Conservation (phyloP, 2,329 filamentous ascomycete genomes). For the Colletotrichum zoysiae region DNA sequence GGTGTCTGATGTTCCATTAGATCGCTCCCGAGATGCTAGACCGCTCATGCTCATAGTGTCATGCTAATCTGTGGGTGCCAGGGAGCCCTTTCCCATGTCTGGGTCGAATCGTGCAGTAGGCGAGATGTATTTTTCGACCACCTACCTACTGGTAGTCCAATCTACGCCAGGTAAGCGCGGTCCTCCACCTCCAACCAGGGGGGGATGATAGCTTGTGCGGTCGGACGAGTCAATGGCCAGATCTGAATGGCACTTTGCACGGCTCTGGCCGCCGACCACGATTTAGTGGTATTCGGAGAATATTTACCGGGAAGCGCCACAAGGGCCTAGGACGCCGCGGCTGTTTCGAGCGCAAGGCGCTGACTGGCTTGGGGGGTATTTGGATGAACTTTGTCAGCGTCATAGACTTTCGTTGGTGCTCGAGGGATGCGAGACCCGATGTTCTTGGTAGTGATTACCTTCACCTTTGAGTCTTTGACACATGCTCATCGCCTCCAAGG, state of each 20-base stretch:
- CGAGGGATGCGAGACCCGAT: background rate
- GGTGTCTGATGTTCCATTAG: conserved; percentile 29
- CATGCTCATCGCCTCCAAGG: background rate
- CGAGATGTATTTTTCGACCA: background rate
- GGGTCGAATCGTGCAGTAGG: conserved; percentile 10
- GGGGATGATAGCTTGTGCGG: background rate
- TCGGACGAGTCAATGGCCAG: background rate
- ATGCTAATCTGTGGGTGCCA: conserved; percentile 12
- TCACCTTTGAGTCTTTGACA: background rate
- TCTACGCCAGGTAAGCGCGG: background rate
- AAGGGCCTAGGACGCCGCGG: background rate
- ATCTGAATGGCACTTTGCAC: conserved; percentile 20
- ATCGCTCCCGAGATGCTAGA: conserved; percentile 32
- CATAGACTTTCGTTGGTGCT: background rate
- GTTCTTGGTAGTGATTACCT: background rate
- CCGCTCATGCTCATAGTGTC: conserved; percentile 13
- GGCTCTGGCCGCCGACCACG: conserved; percentile 9
- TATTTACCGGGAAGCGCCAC: conserved; percentile 27
- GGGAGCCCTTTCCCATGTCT: conserved; percentile 16
- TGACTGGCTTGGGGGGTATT: background rate
- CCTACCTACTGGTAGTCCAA: too few relatives aligned
- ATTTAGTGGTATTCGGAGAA: conserved; percentile 28
- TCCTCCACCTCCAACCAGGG: too few relatives aligned
- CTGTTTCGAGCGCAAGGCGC: conserved; percentile 19
- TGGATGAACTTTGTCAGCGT: background rate